phyloP scores from a whole-genome alignment of 768 basidiomycete species.

The Gelatoporia subvermispora region DNA sequence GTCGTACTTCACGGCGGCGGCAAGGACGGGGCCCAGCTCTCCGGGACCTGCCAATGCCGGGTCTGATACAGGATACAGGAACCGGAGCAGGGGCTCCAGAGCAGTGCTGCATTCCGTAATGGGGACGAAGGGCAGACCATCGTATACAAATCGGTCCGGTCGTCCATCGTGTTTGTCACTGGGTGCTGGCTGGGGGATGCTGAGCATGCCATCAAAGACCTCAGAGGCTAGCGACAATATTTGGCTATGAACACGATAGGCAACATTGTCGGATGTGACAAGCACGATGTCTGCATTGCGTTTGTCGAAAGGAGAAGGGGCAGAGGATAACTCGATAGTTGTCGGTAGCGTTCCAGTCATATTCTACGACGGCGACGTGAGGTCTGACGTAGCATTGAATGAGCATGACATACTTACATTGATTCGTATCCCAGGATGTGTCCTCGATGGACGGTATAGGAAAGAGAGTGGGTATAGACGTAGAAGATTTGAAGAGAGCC shows the following conservation, averaged over 20 bases:
- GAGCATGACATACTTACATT: too few species aligned
- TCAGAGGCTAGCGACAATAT: conserved; percentile 12
- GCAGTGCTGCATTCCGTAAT: conserved; percentile 8
- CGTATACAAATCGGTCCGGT: too few species aligned
- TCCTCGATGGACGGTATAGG: too few species aligned
- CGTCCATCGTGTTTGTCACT: not conserved
- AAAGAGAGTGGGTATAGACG: too few species aligned
- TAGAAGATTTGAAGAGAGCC: too few species aligned
- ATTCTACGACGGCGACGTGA: too few species aligned
- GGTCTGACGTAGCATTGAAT: too few species aligned
- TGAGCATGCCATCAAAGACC: conserved; percentile 18
- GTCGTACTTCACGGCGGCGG: conserved; percentile 16
- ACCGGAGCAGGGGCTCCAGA: conserved; percentile 13
- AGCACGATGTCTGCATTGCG: conserved; percentile 14
- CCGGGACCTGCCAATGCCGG: conserved; percentile 3
- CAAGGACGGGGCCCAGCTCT: conserved; percentile 5
- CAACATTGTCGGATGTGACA: conserved; percentile 11
- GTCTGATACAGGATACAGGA: conserved; percentile 14
- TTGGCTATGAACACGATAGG: conserved; percentile 11
- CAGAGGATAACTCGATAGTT: not conserved
- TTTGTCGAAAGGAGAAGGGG: conserved; percentile 14
- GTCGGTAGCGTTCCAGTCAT: too few species aligned
- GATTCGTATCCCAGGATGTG: too few species aligned
- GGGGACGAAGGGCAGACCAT: conserved; percentile 2
- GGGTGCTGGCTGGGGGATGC: conserved; percentile 10